phyloP scores from a whole-genome alignment of 306 rosid genomes.

The Purshia tridentata region DNA sequence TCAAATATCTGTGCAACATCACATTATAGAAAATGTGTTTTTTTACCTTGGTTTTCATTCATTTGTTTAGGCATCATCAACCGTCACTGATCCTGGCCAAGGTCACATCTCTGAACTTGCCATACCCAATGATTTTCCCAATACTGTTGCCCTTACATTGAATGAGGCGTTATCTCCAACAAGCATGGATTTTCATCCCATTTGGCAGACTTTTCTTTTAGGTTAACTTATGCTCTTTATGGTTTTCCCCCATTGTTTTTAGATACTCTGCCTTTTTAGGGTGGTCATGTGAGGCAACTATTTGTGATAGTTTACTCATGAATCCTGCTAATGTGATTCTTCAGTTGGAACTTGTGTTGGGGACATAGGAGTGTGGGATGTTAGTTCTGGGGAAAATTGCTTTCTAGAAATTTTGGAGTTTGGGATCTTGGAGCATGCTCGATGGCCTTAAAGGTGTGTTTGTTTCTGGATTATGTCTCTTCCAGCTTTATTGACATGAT shows the following conservation, averaged over 20 bases:
- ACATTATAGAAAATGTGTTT: neutral
- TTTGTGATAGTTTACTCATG: neutral
- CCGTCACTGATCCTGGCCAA: slow-evolving; percentile 56
- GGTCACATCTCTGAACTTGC: slow-evolving; percentile 45
- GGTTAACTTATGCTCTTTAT: slow-evolving; percentile 33
- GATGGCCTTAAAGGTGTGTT: slow-evolving; percentile 60
- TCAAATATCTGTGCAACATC: neutral
- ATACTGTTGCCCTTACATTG: slow-evolving; percentile 51
- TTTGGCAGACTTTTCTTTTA: slow-evolving; percentile 62
- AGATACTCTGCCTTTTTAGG: slow-evolving; percentile 8
- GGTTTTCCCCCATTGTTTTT: neutral
- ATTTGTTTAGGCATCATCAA: slow-evolving; percentile 57
- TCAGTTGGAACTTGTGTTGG: slow-evolving; percentile 80
- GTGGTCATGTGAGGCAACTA: neutral
- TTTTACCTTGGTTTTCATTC: slow-evolving; percentile 1
- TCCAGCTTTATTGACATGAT: neutral
- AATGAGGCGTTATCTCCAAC: slow-evolving; percentile 69
- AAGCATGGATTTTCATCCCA: slow-evolving; percentile 93
- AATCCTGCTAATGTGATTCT: slow-evolving; percentile 15
- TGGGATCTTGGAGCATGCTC: slow-evolving; percentile 76
- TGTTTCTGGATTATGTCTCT: slow-evolving; percentile 14
- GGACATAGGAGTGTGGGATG: slow-evolving; percentile 82
- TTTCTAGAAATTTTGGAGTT: slow-evolving; percentile 59
- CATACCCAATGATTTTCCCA: slow-evolving; percentile 60
- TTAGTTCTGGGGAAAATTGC: slow-evolving; percentile 57